Conservation (phyloP, 2,329 filamentous ascomycete species). For the Aspergillus ruber region DNA sequence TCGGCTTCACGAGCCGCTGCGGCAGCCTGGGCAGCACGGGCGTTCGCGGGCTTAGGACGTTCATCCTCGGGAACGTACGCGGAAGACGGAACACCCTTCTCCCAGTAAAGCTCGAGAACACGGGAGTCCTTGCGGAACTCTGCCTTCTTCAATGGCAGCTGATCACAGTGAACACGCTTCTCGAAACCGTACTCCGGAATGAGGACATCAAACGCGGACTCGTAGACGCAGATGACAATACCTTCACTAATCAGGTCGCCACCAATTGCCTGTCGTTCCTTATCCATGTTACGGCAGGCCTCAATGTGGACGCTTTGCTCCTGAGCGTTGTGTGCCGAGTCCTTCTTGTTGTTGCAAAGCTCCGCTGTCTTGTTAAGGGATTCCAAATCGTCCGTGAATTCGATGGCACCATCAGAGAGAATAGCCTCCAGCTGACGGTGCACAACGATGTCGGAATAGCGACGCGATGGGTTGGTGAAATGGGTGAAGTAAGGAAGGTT, state of each 20-base stretch:
- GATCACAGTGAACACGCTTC: slow-evolving; percentile 98
- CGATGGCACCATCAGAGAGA: slow-evolving; percentile 71
- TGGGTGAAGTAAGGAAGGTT: slow-evolving; percentile 95
- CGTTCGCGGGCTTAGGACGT: slow-evolving; percentile 74
- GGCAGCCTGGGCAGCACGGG: slow-evolving; percentile 66
- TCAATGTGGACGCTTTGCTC: slow-evolving; percentile 99
- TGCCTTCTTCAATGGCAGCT: slow-evolving; percentile 95
- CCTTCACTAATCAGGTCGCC: slow-evolving; percentile 92
- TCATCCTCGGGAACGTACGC: slow-evolving; percentile 96
- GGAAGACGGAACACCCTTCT: slow-evolving; percentile 96
- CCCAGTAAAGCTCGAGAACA: slow-evolving; percentile 95
- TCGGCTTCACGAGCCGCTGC: slow-evolving; percentile 75
- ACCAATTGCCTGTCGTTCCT: slow-evolving; percentile 75
- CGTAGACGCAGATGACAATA: slow-evolving; percentile 94
- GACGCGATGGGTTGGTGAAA: slow-evolving; percentile 90
- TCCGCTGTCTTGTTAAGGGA: slow-evolving; percentile 86
- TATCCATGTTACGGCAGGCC: slow-evolving; percentile 92
- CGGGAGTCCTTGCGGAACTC: slow-evolving; percentile 96
- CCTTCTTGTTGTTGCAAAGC: slow-evolving; percentile 97
- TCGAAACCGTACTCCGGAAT: slow-evolving; percentile 98
- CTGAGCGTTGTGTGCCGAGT: slow-evolving; percentile 93
- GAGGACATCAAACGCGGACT: slow-evolving; percentile 95
- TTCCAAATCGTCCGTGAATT: slow-evolving; percentile 86
- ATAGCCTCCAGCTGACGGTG: slow-evolving; percentile 89
- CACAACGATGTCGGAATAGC: slow-evolving; percentile 90